phyloP scores from a whole-genome alignment of 495 filamentous ascomycete genomes.

The Friedmanniomyces simplex region DNA sequence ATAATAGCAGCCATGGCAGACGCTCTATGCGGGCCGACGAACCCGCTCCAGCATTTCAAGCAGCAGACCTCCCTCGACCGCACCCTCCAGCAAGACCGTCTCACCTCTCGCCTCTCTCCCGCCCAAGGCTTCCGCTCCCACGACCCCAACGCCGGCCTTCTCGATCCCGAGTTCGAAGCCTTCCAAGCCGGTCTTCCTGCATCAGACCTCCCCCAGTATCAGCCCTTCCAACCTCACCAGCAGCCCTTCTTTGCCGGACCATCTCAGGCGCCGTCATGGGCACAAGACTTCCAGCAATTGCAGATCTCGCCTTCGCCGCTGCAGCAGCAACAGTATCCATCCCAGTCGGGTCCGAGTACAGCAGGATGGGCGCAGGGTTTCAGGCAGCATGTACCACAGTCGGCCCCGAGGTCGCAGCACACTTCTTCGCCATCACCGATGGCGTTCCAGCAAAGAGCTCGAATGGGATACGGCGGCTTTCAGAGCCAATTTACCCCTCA shows the following conservation, averaged over 20 bases:
- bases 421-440: slow-evolving; percentile 9
- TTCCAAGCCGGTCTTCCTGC: slow-evolving; percentile 51
- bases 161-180: slow-evolving; percentile 61
- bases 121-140: slow-evolving; percentile 39
- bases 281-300: slow-evolving; percentile 33
- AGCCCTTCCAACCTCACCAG: slow-evolving; percentile 6
- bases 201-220: slow-evolving; percentile 17
- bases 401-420: not conserved
- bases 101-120: slow-evolving; percentile 43
- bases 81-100: slow-evolving; percentile 75
- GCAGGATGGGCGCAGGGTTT: slow-evolving; percentile 19
- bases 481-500: slow-evolving; percentile 11
- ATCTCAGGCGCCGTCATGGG: slow-evolving; percentile 26
- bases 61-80: slow-evolving; percentile 70
- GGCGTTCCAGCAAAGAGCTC: slow-evolving; percentile 21
- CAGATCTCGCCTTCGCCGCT: slow-evolving; percentile 20
- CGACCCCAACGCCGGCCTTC: slow-evolving; percentile 41
- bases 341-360: not conserved
- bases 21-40: slow-evolving; percentile 79
- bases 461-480: slow-evolving; percentile 22
- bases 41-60: slow-evolving; percentile 73
- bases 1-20: slow-evolving; percentile 51
- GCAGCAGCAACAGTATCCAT: slow-evolving; percentile 1
- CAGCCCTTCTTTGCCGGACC: slow-evolving; percentile 16
- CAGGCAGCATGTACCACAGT: slow-evolving; percentile 9